phyloP scores from a whole-genome alignment of 192 early-diverging fungal genomes.

The Umbelopsis ramanniana region DNA sequence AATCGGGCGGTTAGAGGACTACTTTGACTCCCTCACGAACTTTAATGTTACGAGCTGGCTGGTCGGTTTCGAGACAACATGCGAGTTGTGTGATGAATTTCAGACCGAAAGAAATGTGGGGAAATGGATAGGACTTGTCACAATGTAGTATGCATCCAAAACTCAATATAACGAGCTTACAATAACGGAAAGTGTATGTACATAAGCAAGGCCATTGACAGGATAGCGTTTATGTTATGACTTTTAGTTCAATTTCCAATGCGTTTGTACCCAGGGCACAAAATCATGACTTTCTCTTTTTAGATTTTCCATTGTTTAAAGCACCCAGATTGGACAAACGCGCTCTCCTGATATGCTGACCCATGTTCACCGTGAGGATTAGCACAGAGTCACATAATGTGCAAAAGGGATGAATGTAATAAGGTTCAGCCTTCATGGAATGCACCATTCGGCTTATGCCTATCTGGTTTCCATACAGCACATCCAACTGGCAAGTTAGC shows the following conservation, averaged over 20 bases:
- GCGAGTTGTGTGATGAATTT: background rate
- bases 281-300: background rate
- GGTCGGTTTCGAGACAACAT: background rate
- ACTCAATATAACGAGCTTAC: background rate
- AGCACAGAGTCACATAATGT: too few species aligned
- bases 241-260: background rate
- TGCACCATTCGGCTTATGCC: too few species aligned
- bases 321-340: background rate
- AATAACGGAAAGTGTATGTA: background rate
- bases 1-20: background rate
- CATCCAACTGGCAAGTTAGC: background rate
- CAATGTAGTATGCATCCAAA: background rate
- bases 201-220: background rate
- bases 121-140: background rate
- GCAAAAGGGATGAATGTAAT: too few species aligned
- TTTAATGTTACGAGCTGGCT: background rate
- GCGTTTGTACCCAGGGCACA: background rate
- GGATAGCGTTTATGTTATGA: background rate
- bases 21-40: background rate
- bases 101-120: background rate
- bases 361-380: too few species aligned
- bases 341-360: too few species aligned
- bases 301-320: background rate
- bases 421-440: too few species aligned
- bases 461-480: too few species aligned